phyloP scores from a whole-genome alignment of 805 yeast species.

The Ogataea pignaliae region DNA sequence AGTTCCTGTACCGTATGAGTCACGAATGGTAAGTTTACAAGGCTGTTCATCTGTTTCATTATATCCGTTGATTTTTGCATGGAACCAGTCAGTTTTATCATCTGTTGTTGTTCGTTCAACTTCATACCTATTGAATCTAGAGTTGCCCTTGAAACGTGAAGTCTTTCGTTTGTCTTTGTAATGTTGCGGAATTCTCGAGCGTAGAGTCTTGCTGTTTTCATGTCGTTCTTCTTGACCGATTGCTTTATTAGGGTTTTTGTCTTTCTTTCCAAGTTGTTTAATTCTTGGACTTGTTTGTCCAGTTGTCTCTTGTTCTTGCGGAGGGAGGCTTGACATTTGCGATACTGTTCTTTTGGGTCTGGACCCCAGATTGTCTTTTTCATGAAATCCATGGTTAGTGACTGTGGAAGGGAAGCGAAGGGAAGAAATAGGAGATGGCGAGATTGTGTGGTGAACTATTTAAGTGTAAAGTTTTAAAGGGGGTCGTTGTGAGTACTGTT shows the following conservation, averaged over 20 bases:
- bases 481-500: no score
- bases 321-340: slow-evolving; percentile 72
- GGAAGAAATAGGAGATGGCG: neutral
- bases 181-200: slow-evolving; percentile 78
- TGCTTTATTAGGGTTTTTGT: slow-evolving; percentile 72
- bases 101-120: slow-evolving; percentile 84
- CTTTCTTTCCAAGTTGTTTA: slow-evolving; percentile 61
- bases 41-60: slow-evolving; percentile 82
- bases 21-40: slow-evolving; percentile 75
- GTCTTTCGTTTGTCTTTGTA: slow-evolving; percentile 66
- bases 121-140: slow-evolving; percentile 83
- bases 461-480: no score
- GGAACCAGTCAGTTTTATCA: slow-evolving; percentile 77
- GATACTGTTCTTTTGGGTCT: slow-evolving; percentile 84
- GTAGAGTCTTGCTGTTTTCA: slow-evolving; percentile 67
- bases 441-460: neutral
- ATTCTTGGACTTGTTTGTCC: slow-evolving; percentile 67
- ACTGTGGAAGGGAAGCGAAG: neutral
- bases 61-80: slow-evolving; percentile 73
- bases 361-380: slow-evolving; percentile 95
- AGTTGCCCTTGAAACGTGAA: slow-evolving; percentile 79
- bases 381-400: slow-evolving; percentile 62
- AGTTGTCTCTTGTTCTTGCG: slow-evolving; percentile 82
- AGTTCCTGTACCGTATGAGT: slow-evolving; percentile 80
- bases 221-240: slow-evolving; percentile 72